These are phyloP conservation scores for Vanilla planifolia DNA, from an alignment of 106 monocot genomes.

Conservation along the genomic window DNA sequence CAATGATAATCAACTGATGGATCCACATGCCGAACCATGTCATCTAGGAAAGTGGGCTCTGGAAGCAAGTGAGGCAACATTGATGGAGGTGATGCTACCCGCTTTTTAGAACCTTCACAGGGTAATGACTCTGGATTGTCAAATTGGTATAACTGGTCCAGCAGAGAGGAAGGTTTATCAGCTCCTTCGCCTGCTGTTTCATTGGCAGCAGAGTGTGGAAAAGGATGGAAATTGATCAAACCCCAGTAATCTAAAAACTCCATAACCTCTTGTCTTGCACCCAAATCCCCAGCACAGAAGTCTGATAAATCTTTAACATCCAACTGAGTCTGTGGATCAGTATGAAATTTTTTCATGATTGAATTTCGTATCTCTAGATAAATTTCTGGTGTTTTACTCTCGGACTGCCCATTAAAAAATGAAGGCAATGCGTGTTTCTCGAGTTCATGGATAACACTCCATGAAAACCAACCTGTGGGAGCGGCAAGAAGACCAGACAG, in stretches of 20 bases:
- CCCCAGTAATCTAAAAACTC: slow-evolving; percentile 95
- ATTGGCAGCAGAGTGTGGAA: slow-evolving; percentile 38
- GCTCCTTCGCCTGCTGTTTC: slow-evolving; percentile 15
- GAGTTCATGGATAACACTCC: slow-evolving; percentile 65
- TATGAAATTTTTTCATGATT: slow-evolving; percentile 73
- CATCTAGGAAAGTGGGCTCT: slow-evolving; percentile 55
- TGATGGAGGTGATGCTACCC: slow-evolving; percentile 24
- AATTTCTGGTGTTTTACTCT: slow-evolving; percentile 63
- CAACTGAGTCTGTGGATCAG: slow-evolving; percentile 48
- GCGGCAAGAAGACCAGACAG: neutral
- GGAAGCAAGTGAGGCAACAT: slow-evolving; percentile 30
- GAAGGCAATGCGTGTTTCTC: slow-evolving; percentile 72
- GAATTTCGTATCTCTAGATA: slow-evolving; percentile 76
- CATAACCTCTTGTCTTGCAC: slow-evolving; percentile 65
- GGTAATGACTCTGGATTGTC: slow-evolving; percentile 31
- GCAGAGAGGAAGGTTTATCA: slow-evolving; percentile 22
- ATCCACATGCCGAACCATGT: slow-evolving; percentile 45
- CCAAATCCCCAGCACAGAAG: slow-evolving; percentile 41
- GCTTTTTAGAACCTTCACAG: slow-evolving; percentile 19
- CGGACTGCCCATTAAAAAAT: slow-evolving; percentile 84
- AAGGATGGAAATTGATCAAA: slow-evolving; percentile 96
- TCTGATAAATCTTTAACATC: slow-evolving; percentile 58
- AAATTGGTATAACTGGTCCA: slow-evolving; percentile 76
- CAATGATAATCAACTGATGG: slow-evolving; percentile 97
- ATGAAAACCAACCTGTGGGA: slow-evolving; percentile 86